A percentile compares a stretch with the other conserved stretches of the same genome.
These are phyloP conservation scores for Plasmodium coatneyi DNA, from an alignment of 169 alveolate species.

Conservation along the genomic window DNA sequence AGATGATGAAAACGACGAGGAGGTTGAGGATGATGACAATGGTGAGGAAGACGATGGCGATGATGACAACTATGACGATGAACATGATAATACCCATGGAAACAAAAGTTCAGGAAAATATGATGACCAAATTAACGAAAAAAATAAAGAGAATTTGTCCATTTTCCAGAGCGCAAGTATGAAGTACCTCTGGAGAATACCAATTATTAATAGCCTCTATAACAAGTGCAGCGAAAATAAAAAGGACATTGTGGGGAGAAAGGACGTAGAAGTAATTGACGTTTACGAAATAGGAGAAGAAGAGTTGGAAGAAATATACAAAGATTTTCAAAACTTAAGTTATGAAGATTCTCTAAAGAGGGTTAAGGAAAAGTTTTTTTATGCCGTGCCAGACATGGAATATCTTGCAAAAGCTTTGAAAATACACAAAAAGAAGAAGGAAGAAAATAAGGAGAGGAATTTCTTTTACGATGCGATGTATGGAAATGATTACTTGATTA, in stretches of 20 bases:
- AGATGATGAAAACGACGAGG: neutral
- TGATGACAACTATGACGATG: slow-evolving; percentile 6
- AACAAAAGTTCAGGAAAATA: neutral
- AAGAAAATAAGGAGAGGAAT: neutral
- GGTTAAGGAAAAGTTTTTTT: slow-evolving; percentile 42
- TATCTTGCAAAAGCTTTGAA: slow-evolving; percentile 25
- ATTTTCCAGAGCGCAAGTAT: slow-evolving; percentile 9
- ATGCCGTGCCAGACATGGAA: slow-evolving; percentile 59
- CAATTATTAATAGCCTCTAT: slow-evolving; percentile 26
- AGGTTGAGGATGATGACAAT: neutral
- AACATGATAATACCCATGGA: slow-evolving; percentile 1
- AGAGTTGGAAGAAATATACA: slow-evolving; percentile 6
- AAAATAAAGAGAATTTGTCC: neutral
- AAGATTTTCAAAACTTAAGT: slow-evolving; percentile 11
- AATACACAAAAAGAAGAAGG: slow-evolving; percentile 9
- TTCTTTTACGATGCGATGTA: slow-evolving; percentile 46
- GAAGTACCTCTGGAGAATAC: slow-evolving; percentile 40
- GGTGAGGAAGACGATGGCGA: neutral
- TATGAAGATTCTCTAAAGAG: slow-evolving; percentile 16
- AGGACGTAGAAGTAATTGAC: slow-evolving; percentile 13
- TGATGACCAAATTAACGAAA: neutral
- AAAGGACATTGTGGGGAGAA: neutral
- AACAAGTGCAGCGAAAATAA: slow-evolving; percentile 14
- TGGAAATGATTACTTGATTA: slow-evolving; percentile 55
- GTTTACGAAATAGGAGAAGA: slow-evolving; percentile 34